Percentiles rank a stretch among this genome's conserved stretches.
Conservation (phyloP, 1,139 yeast genomes). For the Saccharomycopsis hybrid region DNA sequence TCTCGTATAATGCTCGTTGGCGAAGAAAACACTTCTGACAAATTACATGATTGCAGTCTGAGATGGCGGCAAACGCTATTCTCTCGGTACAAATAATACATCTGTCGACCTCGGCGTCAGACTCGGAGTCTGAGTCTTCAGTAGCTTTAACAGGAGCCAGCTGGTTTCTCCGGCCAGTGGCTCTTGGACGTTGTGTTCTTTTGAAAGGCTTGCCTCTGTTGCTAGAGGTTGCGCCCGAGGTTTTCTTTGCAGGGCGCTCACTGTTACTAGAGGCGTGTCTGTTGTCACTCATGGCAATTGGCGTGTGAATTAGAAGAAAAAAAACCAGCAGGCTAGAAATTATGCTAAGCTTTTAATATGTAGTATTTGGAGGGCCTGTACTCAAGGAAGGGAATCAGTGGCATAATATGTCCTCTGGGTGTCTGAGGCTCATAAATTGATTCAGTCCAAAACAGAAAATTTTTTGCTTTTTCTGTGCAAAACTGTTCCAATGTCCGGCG, state of each 20-base stretch:
- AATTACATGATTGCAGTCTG: slow-evolving; percentile 80
- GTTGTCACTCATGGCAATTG: too few species aligned
- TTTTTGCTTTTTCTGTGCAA: too few species aligned
- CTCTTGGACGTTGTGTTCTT: slow-evolving; percentile 8
- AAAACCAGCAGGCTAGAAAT: too few species aligned
- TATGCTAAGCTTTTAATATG: too few species aligned
- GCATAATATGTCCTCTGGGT: too few species aligned
- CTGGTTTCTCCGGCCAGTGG: background rate
- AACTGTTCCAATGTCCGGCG: too few species aligned
- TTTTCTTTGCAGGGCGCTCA: background rate
- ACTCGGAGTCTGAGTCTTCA: slow-evolving; percentile 18
- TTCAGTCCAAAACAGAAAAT: too few species aligned
- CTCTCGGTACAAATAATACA: slow-evolving; percentile 85
- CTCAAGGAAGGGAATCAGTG: too few species aligned
- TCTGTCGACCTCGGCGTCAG: slow-evolving; percentile 33
- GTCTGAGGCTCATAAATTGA: too few species aligned
- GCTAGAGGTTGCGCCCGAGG: background rate
- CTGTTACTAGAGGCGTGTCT: too few species aligned
- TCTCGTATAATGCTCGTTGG: slow-evolving; percentile 73
- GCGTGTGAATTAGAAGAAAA: too few species aligned
- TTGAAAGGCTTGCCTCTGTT: slow-evolving; percentile 11
- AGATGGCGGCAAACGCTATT: slow-evolving; percentile 54
- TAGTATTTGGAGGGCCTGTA: too few species aligned
- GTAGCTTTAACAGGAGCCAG: slow-evolving; percentile 14
- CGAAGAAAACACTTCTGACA: slow-evolving; percentile 82